Percentiles rank a stretch among this genome's conserved stretches.
These are phyloP conservation scores for Xylaria sp. DNA, from an alignment of 2,329 filamentous ascomycete species.

Conservation along the genomic window DNA sequence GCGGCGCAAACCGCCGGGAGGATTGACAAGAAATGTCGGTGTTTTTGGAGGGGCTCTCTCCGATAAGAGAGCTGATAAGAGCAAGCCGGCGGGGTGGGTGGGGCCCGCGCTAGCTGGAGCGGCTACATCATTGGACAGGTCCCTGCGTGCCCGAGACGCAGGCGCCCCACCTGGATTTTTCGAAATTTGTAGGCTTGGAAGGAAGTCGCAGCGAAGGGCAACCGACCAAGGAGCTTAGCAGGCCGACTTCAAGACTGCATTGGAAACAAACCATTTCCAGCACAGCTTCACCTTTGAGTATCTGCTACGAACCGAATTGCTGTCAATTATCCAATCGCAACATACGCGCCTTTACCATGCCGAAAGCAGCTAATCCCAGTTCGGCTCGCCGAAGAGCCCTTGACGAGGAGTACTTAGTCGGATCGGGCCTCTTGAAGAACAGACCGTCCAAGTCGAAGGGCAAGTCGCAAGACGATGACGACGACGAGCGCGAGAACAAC, in stretches of 20 bases:
- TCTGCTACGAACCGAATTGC: not conserved
- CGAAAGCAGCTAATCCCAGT: conserved; percentile 64
- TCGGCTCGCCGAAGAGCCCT: conserved; percentile 60
- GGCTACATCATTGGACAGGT: conserved; percentile 3
- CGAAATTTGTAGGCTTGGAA: conserved; percentile 14
- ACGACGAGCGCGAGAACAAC: conserved; percentile 56
- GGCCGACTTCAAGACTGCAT: too few relatives aligned
- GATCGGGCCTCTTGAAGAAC: conserved; percentile 61
- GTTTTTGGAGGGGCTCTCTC: conserved; percentile 14
- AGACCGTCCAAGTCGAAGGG: conserved; percentile 60
- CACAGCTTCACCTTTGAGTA: not conserved
- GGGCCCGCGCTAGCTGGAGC: not conserved
- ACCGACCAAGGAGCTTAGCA: too few relatives aligned
- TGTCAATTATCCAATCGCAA: not conserved
- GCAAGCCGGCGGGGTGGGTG: conserved; percentile 18
- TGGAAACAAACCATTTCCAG: not conserved
- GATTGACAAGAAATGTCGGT: too few relatives aligned
- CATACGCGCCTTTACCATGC: conserved; percentile 51
- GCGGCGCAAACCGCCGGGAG: too few relatives aligned
- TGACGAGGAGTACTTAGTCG: conserved; percentile 73
- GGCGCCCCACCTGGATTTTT: conserved; percentile 16
- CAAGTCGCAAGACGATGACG: conserved; percentile 60
- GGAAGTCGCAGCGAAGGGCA: not conserved
- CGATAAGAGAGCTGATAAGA: conserved; percentile 18
- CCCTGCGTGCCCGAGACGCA: not conserved